phyloP scores from a whole-genome alignment of 225 moss, liverwort and hornwort genomes.

The Neckera pumila region DNA sequence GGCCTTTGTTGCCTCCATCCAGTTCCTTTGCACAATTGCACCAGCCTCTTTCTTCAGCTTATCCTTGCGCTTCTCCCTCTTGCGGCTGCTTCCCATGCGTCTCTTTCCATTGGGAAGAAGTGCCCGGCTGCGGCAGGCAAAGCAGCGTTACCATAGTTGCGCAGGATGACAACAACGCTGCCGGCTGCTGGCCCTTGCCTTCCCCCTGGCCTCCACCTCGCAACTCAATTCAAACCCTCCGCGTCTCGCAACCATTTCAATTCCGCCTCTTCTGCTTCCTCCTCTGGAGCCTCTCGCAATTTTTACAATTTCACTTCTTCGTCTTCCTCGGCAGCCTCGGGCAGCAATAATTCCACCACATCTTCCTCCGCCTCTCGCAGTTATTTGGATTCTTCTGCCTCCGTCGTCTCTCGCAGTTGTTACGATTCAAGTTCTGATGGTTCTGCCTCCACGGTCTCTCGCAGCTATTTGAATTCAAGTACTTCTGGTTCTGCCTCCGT shows the following conservation, averaged over 20 bases:
- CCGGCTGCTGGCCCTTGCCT: constrained; percentile 5
- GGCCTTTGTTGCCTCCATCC: background rate
- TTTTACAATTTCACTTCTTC: background rate
- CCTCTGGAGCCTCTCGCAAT: background rate
- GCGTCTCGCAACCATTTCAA: background rate
- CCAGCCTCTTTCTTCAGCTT: background rate
- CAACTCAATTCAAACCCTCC: background rate
- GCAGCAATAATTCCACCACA: background rate
- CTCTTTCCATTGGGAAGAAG: background rate
- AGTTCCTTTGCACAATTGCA: background rate
- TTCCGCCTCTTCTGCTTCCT: background rate
- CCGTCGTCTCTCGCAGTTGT: background rate
- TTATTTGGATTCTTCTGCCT: background rate
- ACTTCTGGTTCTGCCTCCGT: background rate
- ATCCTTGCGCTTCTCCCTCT: background rate
- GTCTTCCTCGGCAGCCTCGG: background rate
- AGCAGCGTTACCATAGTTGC: background rate
- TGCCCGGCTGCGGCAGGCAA: background rate
- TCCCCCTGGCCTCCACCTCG: background rate
- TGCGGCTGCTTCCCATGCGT: background rate
- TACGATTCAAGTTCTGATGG: background rate
- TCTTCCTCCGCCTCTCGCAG: background rate
- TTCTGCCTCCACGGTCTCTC: background rate
- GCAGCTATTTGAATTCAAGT: background rate
- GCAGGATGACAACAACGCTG: constrained; percentile 31